These are phyloP conservation scores for Peronospora farinosa DNA, from an alignment of 352 stramenopile species.

Conservation along the genomic window DNA sequence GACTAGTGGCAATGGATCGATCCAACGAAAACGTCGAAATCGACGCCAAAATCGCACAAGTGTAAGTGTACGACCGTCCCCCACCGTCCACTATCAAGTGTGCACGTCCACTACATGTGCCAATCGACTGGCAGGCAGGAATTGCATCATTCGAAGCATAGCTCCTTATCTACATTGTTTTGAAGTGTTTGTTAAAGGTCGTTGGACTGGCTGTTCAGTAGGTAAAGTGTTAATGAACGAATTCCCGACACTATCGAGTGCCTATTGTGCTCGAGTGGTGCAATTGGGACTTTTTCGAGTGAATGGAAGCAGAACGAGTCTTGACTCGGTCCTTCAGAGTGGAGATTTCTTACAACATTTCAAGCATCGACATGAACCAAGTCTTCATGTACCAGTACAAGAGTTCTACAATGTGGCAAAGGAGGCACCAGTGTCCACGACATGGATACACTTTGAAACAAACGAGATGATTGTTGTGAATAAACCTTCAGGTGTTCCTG, in stretches of 20 bases:
- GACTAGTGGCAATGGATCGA: slow-evolving; percentile 8
- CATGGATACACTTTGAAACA: slow-evolving; percentile 42
- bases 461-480: slow-evolving; percentile 52
- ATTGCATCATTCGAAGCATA: slow-evolving; percentile 43
- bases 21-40: slow-evolving; percentile 38
- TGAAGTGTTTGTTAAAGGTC: slow-evolving; percentile 84
- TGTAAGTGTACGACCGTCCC: slow-evolving; percentile 8
- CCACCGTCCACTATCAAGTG: slow-evolving; percentile 20
- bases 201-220: slow-evolving; percentile 82
- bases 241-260: slow-evolving; percentile 37
- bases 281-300: slow-evolving; percentile 81
- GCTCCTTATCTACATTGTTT: slow-evolving; percentile 91
- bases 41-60: slow-evolving; percentile 24
- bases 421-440: slow-evolving; percentile 6
- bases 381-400: slow-evolving; percentile 41
- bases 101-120: slow-evolving; percentile 30
- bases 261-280: slow-evolving; percentile 67
- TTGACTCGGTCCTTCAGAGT: slow-evolving; percentile 64
- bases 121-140: slow-evolving; percentile 20
- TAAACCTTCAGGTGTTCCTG: slow-evolving; percentile 86
- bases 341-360: slow-evolving; percentile 87
- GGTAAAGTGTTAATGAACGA: slow-evolving; percentile 77
- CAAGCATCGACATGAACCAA: slow-evolving; percentile 91
- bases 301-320: slow-evolving; percentile 48
- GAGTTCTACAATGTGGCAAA: neutral